phyloP scores from a whole-genome alignment of 441 rosid genomes.

The Hura crepitans region DNA sequence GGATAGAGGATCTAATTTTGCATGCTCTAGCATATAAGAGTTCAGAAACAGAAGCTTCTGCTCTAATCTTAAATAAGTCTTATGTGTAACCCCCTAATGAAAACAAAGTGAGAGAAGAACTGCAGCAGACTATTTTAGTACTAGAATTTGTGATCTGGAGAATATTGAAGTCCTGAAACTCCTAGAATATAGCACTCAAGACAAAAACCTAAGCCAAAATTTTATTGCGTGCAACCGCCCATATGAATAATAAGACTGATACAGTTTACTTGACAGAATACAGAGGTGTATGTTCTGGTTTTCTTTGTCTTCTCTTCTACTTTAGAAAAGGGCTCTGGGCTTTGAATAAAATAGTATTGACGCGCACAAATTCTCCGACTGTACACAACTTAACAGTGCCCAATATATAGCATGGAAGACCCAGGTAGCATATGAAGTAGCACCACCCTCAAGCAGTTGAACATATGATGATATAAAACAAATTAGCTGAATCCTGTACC shows the following conservation, averaged over 20 bases:
- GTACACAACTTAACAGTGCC: neutral
- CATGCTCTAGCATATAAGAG: neutral
- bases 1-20: neutral
- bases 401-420: neutral
- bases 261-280: neutral
- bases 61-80: neutral
- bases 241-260: conserved; percentile 1
- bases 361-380: conserved; percentile 2
- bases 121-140: neutral
- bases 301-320: neutral
- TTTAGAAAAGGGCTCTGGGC: neutral
- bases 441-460: neutral
- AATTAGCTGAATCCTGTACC: neutral
- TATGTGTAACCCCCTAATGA: neutral
- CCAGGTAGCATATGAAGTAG: neutral
- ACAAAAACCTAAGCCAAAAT: neutral
- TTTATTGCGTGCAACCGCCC: neutral
- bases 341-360: conserved; percentile 1
- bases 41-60: neutral
- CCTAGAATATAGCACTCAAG: neutral
- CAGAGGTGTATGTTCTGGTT: neutral
- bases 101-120: neutral
- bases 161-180: neutral
- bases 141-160: neutral
- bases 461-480: neutral